Evolutionary conservation across 768 basidiomycete species (phyloP), one percentile per base, ranked within the genome.

Genomic region (Termitomyces sp.): DNA sequence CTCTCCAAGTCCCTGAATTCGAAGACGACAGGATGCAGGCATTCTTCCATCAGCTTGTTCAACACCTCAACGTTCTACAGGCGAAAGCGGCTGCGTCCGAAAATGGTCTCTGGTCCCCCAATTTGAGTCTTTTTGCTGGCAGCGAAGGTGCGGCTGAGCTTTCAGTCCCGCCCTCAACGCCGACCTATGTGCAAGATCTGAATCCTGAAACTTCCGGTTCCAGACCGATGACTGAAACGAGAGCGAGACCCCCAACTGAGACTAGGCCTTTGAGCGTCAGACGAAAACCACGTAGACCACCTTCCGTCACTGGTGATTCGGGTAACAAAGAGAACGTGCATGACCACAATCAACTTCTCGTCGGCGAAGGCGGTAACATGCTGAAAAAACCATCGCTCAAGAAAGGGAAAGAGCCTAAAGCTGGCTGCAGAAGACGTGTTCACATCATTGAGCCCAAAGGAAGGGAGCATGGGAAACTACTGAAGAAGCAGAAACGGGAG

Each of bases 31-130:
- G 82, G 48, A 84, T 96, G 66, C 91, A 93, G 64, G 74, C 83
- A 49, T 95, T 95, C 75, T 91, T 95, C 72, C 80, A 89, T 56
- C 91, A 95, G 70, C 86, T 95, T 49, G 89, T 86, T 8, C 83
- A 88, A 50, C 90, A 91, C 68, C 81, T 95, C 57, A 86, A 87
- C 65, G 80, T 81, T 47, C 84, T 93, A 75, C 86, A 89, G 66
- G 76, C 79, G 41, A 80, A 81, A 52, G 78, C 82, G 14, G 36
- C 57, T 18, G 44, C 57, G 38, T 48, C 66, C n/a, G 64, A 61
- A 35, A 35, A 52, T 43, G 57, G 47, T 47, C 41, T 50, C 68
- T 46, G 56, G 62, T 62, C 66, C 58, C 64, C 64, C 14, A 64
- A 63, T 58, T 52, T 51, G 49, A 61, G 65, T 46, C 58, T 61